Evolutionary conservation across 2,329 filamentous ascomycete genomes (phyloP).

Genomic region (Phoma herbarum): DNA sequence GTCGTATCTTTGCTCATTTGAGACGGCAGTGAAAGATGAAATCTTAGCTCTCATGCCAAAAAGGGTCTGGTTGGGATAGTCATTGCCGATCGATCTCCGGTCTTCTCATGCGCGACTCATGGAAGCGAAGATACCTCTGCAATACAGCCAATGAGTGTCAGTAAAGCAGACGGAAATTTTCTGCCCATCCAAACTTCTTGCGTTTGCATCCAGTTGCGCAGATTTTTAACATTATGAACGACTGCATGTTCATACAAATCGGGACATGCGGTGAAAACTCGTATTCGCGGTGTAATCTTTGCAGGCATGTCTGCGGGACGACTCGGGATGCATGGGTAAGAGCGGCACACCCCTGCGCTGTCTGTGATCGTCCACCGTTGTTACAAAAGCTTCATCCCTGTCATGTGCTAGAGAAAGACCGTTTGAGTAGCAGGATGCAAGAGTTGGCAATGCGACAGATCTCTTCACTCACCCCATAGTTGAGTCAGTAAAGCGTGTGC

Average conservation of each 20-base stretch:
- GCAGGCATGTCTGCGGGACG: slow-evolving; percentile 39
- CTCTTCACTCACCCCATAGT: slow-evolving; percentile 1
- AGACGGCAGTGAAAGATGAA: background rate
- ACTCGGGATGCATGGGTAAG: slow-evolving; percentile 43
- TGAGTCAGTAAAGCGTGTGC: slow-evolving; percentile 8
- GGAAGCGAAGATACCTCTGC: background rate
- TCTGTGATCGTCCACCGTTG: slow-evolving; percentile 46
- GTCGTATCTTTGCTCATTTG: background rate
- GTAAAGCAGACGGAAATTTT: background rate
- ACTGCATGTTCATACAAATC: slow-evolving; percentile 26
- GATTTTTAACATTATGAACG: slow-evolving; percentile 6
- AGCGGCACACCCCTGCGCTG: slow-evolving; percentile 41
- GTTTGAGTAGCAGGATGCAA: slow-evolving; percentile 20
- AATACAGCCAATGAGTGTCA: background rate
- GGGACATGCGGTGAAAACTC: slow-evolving; percentile 22
- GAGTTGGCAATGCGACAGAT: slow-evolving; percentile 16
- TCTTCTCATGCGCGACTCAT: slow-evolving; percentile 17
- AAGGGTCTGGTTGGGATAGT: slow-evolving; percentile 18
- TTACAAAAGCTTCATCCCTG: slow-evolving; percentile 42
- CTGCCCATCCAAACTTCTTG: background rate
- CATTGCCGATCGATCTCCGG: slow-evolving; percentile 26
- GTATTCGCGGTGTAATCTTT: slow-evolving; percentile 27
- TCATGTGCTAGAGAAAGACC: slow-evolving; percentile 38
- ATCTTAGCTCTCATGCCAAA: slow-evolving; percentile 21
- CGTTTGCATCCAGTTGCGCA: background rate